These are phyloP conservation scores for Plectosphaerella sp. DNA, from an alignment of 2,329 filamentous ascomycete species.

Conservation along the genomic window DNA sequence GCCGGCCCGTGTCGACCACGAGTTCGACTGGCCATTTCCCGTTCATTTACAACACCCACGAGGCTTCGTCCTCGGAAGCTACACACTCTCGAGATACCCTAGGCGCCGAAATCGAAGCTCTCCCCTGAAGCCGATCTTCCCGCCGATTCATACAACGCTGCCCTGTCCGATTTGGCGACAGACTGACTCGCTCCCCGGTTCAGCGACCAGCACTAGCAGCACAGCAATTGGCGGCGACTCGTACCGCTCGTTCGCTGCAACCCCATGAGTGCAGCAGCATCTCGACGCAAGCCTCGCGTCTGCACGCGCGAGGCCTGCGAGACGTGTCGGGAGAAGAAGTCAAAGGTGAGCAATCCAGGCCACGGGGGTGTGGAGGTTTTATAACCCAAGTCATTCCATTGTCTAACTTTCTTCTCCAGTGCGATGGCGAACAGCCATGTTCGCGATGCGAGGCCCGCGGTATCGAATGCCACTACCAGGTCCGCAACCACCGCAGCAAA, in stretches of 20 bases:
- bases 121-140: no score
- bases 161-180: no score
- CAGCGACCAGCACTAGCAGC: not conserved
- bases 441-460: not conserved
- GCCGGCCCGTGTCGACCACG: no score
- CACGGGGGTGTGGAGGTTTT: no score
- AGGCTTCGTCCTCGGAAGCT: no score
- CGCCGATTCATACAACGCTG: no score
- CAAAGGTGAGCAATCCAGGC: not conserved
- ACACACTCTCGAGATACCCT: no score
- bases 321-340: not conserved
- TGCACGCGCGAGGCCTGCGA: slow-evolving; percentile 1
- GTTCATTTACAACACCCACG: no score
- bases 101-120: no score
- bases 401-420: not conserved
- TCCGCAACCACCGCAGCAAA: not conserved
- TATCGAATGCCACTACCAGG: slow-evolving; percentile 2
- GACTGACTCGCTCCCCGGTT: no score
- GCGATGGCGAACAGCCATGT: slow-evolving; percentile 5
- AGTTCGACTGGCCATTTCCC: no score
- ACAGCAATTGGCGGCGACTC: not conserved
- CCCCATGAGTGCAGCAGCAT: not conserved
- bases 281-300: not conserved
- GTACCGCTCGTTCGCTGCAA: not conserved
- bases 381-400: not conserved